Evolutionary conservation across 2,329 filamentous ascomycete genomes (phyloP).

Genomic region (Microdochium nivale): DNA sequence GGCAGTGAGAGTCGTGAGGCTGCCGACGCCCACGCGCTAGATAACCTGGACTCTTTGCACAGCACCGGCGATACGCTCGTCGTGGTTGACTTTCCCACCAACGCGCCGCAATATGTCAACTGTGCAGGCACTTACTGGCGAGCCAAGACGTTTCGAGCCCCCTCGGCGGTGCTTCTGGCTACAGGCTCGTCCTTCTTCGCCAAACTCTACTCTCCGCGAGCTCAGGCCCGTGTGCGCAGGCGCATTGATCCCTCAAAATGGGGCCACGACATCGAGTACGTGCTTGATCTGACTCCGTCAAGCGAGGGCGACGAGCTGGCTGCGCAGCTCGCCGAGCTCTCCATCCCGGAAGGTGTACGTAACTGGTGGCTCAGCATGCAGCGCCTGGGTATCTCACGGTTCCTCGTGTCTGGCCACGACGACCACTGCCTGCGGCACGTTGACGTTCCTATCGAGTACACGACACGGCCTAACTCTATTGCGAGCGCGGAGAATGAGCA

Average conservation of each 20-base stretch:
- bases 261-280: conserved; percentile 40
- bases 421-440: conserved; percentile 22
- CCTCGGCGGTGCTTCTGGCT: conserved; percentile 34
- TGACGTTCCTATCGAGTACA: conserved; percentile 8
- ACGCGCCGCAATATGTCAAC: conserved; percentile 6
- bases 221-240: conserved; percentile 29
- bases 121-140: conserved; percentile 25
- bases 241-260: conserved; percentile 25
- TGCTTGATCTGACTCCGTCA: conserved; percentile 56
- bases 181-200: conserved; percentile 38
- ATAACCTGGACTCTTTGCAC: conserved; percentile 2
- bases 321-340: conserved; percentile 48
- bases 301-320: conserved; percentile 54
- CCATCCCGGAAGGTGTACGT: conserved; percentile 44
- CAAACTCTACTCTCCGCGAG: conserved; percentile 31
- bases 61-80: conserved; percentile 33
- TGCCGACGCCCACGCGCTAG: neutral
- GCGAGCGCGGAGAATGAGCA: too few relatives aligned
- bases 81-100: conserved; percentile 26
- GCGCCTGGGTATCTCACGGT: conserved; percentile 26
- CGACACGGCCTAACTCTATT: neutral
- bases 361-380: conserved; percentile 39
- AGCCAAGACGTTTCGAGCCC: conserved; percentile 31
- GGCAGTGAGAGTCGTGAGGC: neutral
- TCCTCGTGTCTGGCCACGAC: conserved; percentile 38